These are phyloP conservation scores for Trypanosoma conorhini DNA, from an alignment of 208 protist species.

Conservation along the genomic window DNA sequence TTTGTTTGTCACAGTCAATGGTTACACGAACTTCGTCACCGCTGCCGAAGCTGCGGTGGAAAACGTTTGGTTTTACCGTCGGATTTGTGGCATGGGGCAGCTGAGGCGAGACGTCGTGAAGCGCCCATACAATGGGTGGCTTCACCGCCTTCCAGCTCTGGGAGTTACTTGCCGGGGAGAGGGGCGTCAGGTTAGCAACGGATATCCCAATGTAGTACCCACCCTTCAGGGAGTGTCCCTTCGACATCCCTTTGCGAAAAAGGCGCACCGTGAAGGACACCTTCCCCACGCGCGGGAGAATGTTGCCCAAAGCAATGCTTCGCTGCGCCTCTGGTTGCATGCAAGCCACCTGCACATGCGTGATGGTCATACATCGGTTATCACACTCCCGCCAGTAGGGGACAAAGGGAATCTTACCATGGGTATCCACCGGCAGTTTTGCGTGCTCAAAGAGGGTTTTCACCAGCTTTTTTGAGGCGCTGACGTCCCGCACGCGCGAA, in stretches of 20 bases:
- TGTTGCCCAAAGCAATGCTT: conserved; percentile 82
- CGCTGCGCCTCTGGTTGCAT: conserved; percentile 85
- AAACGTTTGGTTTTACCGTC: conserved; percentile 88
- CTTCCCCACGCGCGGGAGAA: conserved; percentile 75
- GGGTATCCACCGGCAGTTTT: neutral
- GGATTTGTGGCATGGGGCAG: conserved; percentile 89
- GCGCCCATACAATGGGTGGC: conserved; percentile 88
- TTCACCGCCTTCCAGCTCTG: conserved; percentile 88
- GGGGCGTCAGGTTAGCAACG: conserved; percentile 57
- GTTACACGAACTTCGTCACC: conserved; percentile 80
- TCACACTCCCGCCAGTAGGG: conserved; percentile 85
- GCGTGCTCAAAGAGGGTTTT: conserved; percentile 80
- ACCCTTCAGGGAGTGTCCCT: conserved; percentile 89
- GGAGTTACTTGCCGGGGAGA: conserved; percentile 79
- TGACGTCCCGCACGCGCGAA: conserved; percentile 43
- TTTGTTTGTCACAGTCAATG: conserved; percentile 71
- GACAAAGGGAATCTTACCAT: conserved; percentile 53
- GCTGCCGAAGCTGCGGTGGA: conserved; percentile 86
- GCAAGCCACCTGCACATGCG: conserved; percentile 62
- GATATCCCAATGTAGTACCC: conserved; percentile 90
- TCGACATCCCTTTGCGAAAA: conserved; percentile 69
- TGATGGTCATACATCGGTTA: conserved; percentile 70
- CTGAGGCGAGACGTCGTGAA: conserved; percentile 91
- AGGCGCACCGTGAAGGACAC: conserved; percentile 87
- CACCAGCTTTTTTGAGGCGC: conserved; percentile 51